phyloP scores from a whole-genome alignment of 106 monocot species.

The Allium cepa region DNA sequence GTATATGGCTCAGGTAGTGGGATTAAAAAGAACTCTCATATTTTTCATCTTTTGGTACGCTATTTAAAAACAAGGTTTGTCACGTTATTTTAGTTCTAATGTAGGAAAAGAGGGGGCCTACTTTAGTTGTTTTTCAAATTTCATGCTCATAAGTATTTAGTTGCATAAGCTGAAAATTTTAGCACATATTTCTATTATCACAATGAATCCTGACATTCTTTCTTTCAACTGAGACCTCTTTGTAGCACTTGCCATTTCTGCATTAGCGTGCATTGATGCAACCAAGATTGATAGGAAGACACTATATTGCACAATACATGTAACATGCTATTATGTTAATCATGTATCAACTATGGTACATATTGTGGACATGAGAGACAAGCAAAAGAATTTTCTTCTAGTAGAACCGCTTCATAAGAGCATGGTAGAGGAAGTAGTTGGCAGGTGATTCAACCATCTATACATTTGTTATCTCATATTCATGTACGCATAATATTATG shows the following conservation, averaged over 20 bases:
- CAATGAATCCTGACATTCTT: too few relatives aligned
- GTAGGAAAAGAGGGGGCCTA: too few relatives aligned
- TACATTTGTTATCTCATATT: too few relatives aligned
- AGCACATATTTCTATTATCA: too few relatives aligned
- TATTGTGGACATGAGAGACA: constrained; percentile 2
- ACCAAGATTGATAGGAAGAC: neutral
- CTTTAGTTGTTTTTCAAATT: neutral
- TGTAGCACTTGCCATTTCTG: neutral
- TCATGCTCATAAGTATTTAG: neutral
- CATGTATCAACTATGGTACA: neutral
- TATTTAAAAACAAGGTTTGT: too few relatives aligned
- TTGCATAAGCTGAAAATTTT: too few relatives aligned
- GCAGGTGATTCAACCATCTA: neutral
- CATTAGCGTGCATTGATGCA: neutral
- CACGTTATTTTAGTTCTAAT: too few relatives aligned
- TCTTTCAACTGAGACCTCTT: too few relatives aligned
- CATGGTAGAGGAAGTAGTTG: neutral
- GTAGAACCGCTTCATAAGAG: constrained; percentile 4
- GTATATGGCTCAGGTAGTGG: too few relatives aligned
- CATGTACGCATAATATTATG: too few relatives aligned
- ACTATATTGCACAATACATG: neutral
- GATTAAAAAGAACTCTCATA: too few relatives aligned
- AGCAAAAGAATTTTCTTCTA: neutral
- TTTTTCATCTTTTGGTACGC: too few relatives aligned
- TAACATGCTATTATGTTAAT: neutral